Percentiles rank a stretch among this genome's conserved stretches.
Evolutionary conservation across 2,329 filamentous ascomycete species (phyloP).

Genomic region (Alternaria atra): DNA sequence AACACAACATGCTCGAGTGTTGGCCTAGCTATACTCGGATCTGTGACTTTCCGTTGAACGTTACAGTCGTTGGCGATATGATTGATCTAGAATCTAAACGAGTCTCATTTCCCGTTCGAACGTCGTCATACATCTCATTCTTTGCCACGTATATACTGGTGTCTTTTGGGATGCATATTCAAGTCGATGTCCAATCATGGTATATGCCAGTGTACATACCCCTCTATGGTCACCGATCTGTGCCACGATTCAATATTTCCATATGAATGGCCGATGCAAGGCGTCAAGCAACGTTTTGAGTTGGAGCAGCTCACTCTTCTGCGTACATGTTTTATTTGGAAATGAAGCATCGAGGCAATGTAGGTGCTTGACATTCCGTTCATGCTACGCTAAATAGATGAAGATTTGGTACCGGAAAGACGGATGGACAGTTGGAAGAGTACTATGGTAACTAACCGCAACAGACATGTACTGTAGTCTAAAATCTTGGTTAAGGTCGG

Average conservation of each 20-base stretch:
- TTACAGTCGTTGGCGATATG: too few relatives aligned
- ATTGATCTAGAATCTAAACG: too few relatives aligned
- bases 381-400: background rate
- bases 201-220: background rate
- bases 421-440: background rate
- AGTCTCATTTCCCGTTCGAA: too few relatives aligned
- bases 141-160: background rate
- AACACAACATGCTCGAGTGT: too few relatives aligned
- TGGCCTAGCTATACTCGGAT: too few relatives aligned
- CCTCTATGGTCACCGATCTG: too few relatives aligned
- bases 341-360: background rate
- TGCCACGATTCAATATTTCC: background rate
- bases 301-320: background rate
- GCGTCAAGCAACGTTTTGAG: background rate
- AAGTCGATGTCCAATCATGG: background rate
- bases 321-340: background rate
- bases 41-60: too few relatives aligned
- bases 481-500: background rate
- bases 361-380: background rate
- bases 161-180: background rate
- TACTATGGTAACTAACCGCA: background rate
- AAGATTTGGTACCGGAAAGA: background rate
- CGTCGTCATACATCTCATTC: background rate
- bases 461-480: background rate
- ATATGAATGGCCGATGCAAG: fast-evolving